These are phyloP conservation scores for Microbotryomycetes sp. DNA, from an alignment of 1,284 basidiomycete genomes.

Conservation along the genomic window DNA sequence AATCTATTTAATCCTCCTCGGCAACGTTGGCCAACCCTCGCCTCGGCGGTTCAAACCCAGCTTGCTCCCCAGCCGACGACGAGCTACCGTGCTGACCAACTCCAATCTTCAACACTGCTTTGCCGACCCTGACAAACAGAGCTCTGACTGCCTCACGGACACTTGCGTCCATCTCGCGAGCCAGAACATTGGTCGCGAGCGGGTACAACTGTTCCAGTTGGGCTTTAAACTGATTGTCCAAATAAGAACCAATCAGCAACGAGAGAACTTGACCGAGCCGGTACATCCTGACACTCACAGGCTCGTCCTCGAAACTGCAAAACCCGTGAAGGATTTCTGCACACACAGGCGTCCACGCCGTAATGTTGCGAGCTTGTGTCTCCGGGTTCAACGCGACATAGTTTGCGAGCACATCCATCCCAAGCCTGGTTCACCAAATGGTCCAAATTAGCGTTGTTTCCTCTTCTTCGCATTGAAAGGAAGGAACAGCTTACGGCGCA, in stretches of 20 bases:
- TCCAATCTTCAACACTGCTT: conserved; percentile 14
- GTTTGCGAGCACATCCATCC: conserved; percentile 81
- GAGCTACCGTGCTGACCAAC: too few relatives aligned
- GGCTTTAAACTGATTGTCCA: conserved; percentile 63
- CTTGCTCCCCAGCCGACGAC: too few relatives aligned
- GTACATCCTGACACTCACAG: conserved; percentile 52
- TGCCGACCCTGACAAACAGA: conserved; percentile 53
- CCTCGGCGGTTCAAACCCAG: too few relatives aligned
- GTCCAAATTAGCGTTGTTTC: not conserved
- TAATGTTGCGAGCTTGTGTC: conserved; percentile 89
- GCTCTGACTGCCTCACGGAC: conserved; percentile 66
- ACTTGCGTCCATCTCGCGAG: conserved; percentile 69
- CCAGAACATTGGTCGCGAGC: conserved; percentile 68
- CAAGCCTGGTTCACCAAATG: conserved; percentile 52
- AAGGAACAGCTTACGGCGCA: conserved; percentile 64
- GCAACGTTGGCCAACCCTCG: too few relatives aligned
- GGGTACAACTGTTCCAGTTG: conserved; percentile 80
- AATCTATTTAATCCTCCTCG: too few relatives aligned
- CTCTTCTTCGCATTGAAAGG: not conserved
- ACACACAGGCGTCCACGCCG: conserved; percentile 96
- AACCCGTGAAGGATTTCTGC: conserved; percentile 88
- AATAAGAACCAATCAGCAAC: not conserved
- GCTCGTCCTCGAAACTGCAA: conserved; percentile 76
- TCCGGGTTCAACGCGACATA: conserved; percentile 85
- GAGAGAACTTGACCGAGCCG: too few relatives aligned